Conservation (phyloP, 441 rosid genomes). For the Populus trichocarpa region DNA sequence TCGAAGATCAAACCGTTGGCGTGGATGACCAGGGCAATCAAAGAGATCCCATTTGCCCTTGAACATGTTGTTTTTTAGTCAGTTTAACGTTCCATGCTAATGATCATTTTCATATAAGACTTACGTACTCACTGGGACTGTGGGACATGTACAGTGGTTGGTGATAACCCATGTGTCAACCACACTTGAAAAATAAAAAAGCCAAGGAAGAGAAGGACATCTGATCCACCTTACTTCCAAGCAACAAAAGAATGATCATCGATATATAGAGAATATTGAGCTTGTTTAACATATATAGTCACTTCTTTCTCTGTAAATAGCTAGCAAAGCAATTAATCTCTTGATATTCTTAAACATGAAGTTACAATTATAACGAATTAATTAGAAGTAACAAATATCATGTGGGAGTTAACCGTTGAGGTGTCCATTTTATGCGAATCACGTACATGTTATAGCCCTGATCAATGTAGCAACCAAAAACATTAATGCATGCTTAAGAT, state of each 20-base stretch:
- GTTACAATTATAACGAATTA: background rate
- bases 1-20: background rate
- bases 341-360: conserved; percentile 12
- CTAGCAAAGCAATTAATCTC: conserved; percentile 3
- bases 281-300: background rate
- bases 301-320: background rate
- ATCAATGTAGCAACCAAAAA: background rate
- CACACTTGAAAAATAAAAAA: background rate
- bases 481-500: background rate
- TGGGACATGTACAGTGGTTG: conserved; percentile 19
- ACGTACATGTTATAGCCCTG: background rate
- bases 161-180: conserved; percentile 16
- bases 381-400: background rate
- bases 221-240: conserved; percentile 32
- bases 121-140: background rate
- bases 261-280: background rate
- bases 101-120: conserved; percentile 17
- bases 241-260: conserved; percentile 20
- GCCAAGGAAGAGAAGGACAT: conserved; percentile 26
- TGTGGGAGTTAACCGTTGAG: background rate
- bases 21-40: background rate
- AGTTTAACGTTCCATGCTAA: background rate
- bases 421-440: background rate
- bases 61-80: background rate
- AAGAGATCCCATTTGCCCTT: background rate